Conservation (phyloP, 2,329 filamentous ascomycete genomes). For the Aaosphaeria pasadenensis region DNA sequence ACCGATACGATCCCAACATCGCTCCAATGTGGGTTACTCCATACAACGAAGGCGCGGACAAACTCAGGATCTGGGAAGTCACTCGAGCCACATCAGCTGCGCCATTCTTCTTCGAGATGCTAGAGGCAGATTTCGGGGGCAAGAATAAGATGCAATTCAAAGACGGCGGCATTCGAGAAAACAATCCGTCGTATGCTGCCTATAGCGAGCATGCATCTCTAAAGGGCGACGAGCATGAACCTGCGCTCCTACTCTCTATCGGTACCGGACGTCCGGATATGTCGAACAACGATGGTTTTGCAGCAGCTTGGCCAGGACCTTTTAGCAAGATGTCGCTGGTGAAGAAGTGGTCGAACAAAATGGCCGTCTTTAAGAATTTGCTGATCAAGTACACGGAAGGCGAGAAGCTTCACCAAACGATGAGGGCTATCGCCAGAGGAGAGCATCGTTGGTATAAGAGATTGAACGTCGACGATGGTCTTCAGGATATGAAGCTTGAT, state of each 20-base stretch:
- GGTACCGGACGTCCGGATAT: not conserved
- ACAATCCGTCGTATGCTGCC: constrained; percentile 49
- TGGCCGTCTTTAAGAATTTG: constrained; percentile 49
- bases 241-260: constrained; percentile 40
- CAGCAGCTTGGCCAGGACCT: constrained; percentile 44
- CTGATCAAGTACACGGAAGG: constrained; percentile 53
- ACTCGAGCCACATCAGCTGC: constrained; percentile 53
- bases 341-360: constrained; percentile 47
- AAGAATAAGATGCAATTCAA: constrained; percentile 45
- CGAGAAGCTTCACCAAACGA: constrained; percentile 47
- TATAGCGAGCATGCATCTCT: constrained; percentile 47
- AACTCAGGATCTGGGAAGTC: constrained; percentile 50
- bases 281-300: constrained; percentile 42
- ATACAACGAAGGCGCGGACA: constrained; percentile 48
- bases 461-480: constrained; percentile 45
- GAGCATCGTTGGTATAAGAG: constrained; percentile 52
- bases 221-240: constrained; percentile 42
- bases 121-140: constrained; percentile 41
- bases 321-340: constrained; percentile 41
- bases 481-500: constrained; percentile 47
- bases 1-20: constrained; percentile 41
- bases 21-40: constrained; percentile 45
- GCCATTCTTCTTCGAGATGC: constrained; percentile 52
- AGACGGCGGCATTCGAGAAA: constrained; percentile 51
- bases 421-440: constrained; percentile 45